phyloP scores from a whole-genome alignment of 169 alveolate genomes.

The Babesia sp. region DNA sequence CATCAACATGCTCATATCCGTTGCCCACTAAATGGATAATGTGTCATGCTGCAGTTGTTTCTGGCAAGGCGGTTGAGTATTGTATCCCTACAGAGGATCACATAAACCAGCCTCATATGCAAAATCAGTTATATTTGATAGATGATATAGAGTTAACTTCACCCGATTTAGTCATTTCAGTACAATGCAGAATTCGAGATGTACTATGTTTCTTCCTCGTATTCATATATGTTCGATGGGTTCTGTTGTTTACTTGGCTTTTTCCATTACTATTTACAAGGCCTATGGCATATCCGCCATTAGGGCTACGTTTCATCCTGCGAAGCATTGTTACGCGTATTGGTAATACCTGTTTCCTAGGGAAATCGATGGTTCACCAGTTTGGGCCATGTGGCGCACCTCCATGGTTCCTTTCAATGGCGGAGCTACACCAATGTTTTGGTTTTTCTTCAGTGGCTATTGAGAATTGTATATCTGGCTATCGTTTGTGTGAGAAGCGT shows the following conservation, averaged over 20 bases:
- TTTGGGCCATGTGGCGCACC: constrained; percentile 66
- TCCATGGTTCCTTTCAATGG: constrained; percentile 60
- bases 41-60: neutral
- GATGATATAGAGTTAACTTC: constrained; percentile 8
- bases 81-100: constrained; percentile 41
- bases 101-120: constrained; percentile 33
- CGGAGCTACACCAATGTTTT: constrained; percentile 57
- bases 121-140: constrained; percentile 9
- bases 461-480: constrained; percentile 29
- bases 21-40: neutral
- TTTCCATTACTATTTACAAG: neutral
- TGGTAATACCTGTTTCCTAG: constrained; percentile 5
- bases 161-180: constrained; percentile 55
- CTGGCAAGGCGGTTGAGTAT: constrained; percentile 10
- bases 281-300: neutral
- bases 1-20: neutral
- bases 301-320: constrained; percentile 3
- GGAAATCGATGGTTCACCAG: constrained; percentile 31
- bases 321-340: constrained; percentile 19
- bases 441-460: constrained; percentile 14
- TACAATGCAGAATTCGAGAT: constrained; percentile 16
- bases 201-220: neutral
- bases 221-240: neutral
- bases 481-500: constrained; percentile 28
- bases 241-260: neutral